These are phyloP conservation scores for Pugionium cornutum DNA, from an alignment of 345 rosid genomes.

Conservation along the genomic window DNA sequence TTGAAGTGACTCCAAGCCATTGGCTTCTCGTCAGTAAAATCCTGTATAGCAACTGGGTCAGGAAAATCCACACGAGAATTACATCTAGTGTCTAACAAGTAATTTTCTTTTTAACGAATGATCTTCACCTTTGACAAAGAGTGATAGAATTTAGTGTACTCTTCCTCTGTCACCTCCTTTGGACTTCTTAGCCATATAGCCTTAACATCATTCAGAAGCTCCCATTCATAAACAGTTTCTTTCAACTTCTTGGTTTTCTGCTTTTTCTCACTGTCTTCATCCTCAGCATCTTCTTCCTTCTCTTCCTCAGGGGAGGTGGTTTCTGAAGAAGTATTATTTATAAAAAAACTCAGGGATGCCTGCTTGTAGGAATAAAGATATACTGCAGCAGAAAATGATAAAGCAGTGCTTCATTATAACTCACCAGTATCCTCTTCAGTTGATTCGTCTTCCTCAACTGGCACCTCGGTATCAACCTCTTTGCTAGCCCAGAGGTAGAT, in stretches of 20 bases:
- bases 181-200: slow-evolving; percentile 98
- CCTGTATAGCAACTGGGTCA: slow-evolving; percentile 49
- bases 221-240: slow-evolving; percentile 91
- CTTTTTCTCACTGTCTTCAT: slow-evolving; percentile 73
- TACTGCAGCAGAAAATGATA: slow-evolving; percentile 4
- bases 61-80: slow-evolving; percentile 14
- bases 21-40: slow-evolving; percentile 83
- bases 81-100: slow-evolving; percentile 1
- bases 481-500: slow-evolving; percentile 91
- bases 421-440: slow-evolving; percentile 73
- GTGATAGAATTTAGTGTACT: slow-evolving; percentile 85
- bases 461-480: slow-evolving; percentile 89
- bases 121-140: slow-evolving; percentile 76
- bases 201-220: slow-evolving; percentile 89
- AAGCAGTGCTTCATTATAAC: slow-evolving; percentile 15
- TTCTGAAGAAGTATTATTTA: slow-evolving; percentile 47
- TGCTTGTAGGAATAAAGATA: slow-evolving; percentile 13
- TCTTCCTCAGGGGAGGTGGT: slow-evolving; percentile 64
- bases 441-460: slow-evolving; percentile 85
- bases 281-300: slow-evolving; percentile 64
- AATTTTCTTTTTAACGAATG: background rate
- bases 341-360: slow-evolving; percentile 25
- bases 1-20: slow-evolving; percentile 89
- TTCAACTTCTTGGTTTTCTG: slow-evolving; percentile 76
- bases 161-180: slow-evolving; percentile 92